These are phyloP conservation scores for Fusarium verticillioides DNA, from an alignment of 2,329 filamentous ascomycete genomes.

Conservation along the genomic window DNA sequence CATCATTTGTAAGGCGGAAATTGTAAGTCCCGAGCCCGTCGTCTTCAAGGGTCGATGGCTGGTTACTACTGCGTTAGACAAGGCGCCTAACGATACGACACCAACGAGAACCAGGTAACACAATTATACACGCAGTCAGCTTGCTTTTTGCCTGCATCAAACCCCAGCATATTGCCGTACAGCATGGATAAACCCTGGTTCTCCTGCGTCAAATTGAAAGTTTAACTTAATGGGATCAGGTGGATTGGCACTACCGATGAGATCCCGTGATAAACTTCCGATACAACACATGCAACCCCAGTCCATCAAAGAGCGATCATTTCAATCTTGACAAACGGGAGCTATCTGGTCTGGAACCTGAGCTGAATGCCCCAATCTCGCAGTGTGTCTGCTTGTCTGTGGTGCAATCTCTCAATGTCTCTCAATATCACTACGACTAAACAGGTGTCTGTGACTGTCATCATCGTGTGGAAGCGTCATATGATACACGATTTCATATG, in stretches of 20 bases:
- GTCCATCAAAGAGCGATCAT: conserved; percentile 19
- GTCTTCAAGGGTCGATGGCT: background rate
- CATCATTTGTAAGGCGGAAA: background rate
- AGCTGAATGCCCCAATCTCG: background rate
- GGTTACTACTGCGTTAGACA: conserved; percentile 18
- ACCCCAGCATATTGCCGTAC: background rate
- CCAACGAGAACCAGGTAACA: background rate
- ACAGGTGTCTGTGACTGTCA: background rate
- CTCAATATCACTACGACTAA: background rate
- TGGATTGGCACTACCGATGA: background rate
- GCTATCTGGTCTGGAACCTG: conserved; percentile 3
- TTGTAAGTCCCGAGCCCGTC: background rate
- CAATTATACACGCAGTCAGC: background rate
- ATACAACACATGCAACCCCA: conserved; percentile 22
- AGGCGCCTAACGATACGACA: background rate
- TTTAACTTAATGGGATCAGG: conserved; percentile 23
- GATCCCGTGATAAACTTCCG: conserved; percentile 23
- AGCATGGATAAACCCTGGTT: conserved; percentile 19
- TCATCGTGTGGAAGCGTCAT: conserved; percentile 8
- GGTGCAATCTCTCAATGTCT: background rate
- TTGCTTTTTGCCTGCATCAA: background rate
- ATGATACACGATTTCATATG: background rate
- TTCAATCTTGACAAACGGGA: background rate
- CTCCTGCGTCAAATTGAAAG: background rate
- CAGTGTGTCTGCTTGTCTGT: background rate